Conservation (phyloP, 169 alveolate genomes). For the Plasmodium vinckei region DNA sequence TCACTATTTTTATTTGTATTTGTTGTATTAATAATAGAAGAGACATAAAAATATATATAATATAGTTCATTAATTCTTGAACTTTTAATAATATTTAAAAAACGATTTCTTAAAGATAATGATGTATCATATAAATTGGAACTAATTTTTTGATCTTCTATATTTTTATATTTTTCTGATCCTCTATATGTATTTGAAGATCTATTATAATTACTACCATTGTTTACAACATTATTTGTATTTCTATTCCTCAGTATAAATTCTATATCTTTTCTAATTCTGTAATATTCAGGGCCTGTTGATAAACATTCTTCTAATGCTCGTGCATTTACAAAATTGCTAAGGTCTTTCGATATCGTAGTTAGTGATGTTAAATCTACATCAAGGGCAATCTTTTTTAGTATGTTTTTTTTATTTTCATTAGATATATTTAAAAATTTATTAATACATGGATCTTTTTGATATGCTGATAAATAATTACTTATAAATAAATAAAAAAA, state of each 20-base stretch:
- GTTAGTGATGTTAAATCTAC: conserved; percentile 60
- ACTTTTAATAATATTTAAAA: conserved; percentile 62
- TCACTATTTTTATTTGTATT: not conserved
- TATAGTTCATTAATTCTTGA: conserved; percentile 57
- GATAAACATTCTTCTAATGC: conserved; percentile 77
- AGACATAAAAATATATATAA: conserved; percentile 50
- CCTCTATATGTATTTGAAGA: not conserved
- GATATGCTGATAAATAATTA: conserved; percentile 51
- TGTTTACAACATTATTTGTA: not conserved
- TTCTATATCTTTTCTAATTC: conserved; percentile 73
- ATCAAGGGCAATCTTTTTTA: conserved; percentile 25
- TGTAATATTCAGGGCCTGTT: conserved; percentile 71
- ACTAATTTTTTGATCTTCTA: conserved; percentile 17
- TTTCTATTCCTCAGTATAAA: conserved; percentile 7
- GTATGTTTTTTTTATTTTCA: conserved; percentile 59
- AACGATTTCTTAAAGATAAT: conserved; percentile 63
- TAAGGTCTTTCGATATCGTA: conserved; percentile 48
- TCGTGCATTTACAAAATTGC: conserved; percentile 58
- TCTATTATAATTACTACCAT: conserved; percentile 2
- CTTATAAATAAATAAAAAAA: conserved; percentile 69
- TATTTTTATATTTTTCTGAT: not conserved
- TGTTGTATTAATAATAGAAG: conserved; percentile 15
- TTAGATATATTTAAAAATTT: conserved; percentile 39
- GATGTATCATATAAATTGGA: conserved; percentile 59
- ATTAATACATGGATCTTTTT: conserved; percentile 41